Evolutionary conservation across 176 grass and related monocot species (phyloP), one percentile per base, ranked within the genome.

Genomic region (Paspalum notatum): DNA sequence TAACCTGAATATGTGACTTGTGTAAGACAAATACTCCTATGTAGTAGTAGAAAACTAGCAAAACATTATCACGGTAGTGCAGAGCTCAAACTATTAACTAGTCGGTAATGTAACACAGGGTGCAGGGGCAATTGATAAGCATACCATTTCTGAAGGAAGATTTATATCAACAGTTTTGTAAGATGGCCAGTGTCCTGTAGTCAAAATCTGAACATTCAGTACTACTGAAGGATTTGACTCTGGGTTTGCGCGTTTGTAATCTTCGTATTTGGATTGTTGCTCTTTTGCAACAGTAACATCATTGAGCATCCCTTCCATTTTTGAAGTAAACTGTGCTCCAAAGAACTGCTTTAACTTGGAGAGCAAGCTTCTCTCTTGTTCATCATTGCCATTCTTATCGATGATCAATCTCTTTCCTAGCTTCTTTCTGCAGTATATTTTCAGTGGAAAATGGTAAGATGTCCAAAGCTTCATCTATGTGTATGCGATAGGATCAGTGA

Each of bases 231-330:
- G 89, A 86, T 85, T 90, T 46, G 80, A 87, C 66, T 87, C 83
- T 3, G 80, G 58, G 15, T 87, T 85, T 17, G 53, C 48, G 42
- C 71, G 87, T 64, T 92, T 87, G 80, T 85, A 94, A 16, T 92
- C 85, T 24, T 92, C 90, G 67, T 90, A 92, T 56, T 87, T 90
- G 5, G 87, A 82, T 60, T 92, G 88, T 21, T 93, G 85, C 58
- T 94, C 91, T 79, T 81, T 90, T 85, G 95, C 85, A 74, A 98
- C 56, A 41, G 83, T 66, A 45, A 98, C 43, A 86, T 98, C 92
- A 11, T 80, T 94, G 40, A 97, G 80, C 94, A 97, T 97, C 80
- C 94, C 94, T 89, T 97, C 94, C 94, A 97, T 93, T 85, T 97
- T 93, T 50, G 90, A 97, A 69, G 95, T 97, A 78, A 97, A 97